Percentiles rank a stretch among this genome's conserved stretches.
Conservation (phyloP, 2,329 filamentous ascomycete genomes). For the Xylariales sp. region DNA sequence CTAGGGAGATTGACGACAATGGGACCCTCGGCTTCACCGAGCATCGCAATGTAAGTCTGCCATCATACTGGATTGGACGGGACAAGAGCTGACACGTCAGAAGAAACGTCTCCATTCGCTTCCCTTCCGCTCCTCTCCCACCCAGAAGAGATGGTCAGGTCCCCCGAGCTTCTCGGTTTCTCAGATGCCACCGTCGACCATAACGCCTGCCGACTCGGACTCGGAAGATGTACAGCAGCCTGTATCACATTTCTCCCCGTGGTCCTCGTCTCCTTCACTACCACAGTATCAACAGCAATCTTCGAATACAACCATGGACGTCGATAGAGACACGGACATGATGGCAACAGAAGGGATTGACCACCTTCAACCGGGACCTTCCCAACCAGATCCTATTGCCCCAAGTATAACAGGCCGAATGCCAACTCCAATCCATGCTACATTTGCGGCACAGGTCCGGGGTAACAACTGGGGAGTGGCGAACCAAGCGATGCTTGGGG, state of each 20-base stretch:
- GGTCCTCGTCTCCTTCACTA: slow-evolving; percentile 20
- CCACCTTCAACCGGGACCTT: slow-evolving; percentile 25
- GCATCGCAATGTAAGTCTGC: slow-evolving; percentile 27
- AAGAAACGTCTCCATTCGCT: slow-evolving; percentile 53
- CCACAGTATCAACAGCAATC: slow-evolving; percentile 19
- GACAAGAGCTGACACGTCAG: slow-evolving; percentile 11
- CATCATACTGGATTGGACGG: not conserved
- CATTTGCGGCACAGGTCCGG: slow-evolving; percentile 50
- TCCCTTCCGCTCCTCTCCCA: slow-evolving; percentile 43
- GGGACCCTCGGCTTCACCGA: slow-evolving; percentile 24
- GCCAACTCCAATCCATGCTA: slow-evolving; percentile 56
- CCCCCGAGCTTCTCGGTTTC: slow-evolving; percentile 22
- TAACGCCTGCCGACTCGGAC: slow-evolving; percentile 36
- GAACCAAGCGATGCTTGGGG: slow-evolving; percentile 26
- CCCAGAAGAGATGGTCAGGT: slow-evolving; percentile 29
- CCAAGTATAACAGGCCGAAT: slow-evolving; percentile 41
- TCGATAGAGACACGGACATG: slow-evolving; percentile 48
- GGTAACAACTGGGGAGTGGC: slow-evolving; percentile 44
- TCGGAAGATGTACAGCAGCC: slow-evolving; percentile 31
- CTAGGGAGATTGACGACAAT: slow-evolving; percentile 22
- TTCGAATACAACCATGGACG: slow-evolving; percentile 21
- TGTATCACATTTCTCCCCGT: slow-evolving; percentile 28
- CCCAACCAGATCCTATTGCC: slow-evolving; percentile 26
- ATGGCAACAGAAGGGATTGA: slow-evolving; percentile 29
- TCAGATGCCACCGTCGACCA: slow-evolving; percentile 27